Evolutionary conservation across 2,329 filamentous ascomycete genomes (phyloP).

Genomic region (Cladophialophora bantiana): DNA sequence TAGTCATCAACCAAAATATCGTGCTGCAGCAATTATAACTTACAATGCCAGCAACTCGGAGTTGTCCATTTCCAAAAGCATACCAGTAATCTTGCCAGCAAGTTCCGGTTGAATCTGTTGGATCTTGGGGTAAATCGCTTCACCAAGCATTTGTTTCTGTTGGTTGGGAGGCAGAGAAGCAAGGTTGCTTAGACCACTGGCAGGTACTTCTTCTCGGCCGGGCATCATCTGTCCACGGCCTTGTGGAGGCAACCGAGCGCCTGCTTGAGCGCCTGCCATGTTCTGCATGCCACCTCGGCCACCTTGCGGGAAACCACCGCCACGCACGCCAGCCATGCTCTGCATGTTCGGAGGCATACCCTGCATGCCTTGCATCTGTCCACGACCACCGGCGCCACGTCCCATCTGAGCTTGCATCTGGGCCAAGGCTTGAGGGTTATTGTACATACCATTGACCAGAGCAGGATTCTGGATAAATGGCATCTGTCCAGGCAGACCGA

Average conservation of each 20-base stretch:
- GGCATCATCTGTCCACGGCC: slow-evolving; percentile 47
- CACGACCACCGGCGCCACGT: slow-evolving; percentile 73
- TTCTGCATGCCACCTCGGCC: slow-evolving; percentile 52
- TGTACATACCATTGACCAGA: slow-evolving; percentile 77
- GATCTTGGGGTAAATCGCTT: slow-evolving; percentile 99
- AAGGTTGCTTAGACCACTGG: slow-evolving; percentile 60
- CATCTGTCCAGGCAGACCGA: slow-evolving; percentile 77
- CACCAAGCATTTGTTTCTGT: slow-evolving; percentile 98
- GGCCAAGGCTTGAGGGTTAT: slow-evolving; percentile 39
- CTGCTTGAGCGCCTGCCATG: slow-evolving; percentile 49
- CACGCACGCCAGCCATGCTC: slow-evolving; percentile 55
- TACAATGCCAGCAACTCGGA: slow-evolving; percentile 91
- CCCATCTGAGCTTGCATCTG: slow-evolving; percentile 78
- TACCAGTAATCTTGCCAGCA: slow-evolving; percentile 98
- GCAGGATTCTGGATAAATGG: slow-evolving; percentile 68
- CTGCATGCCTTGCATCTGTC: slow-evolving; percentile 71
- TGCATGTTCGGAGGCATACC: slow-evolving; percentile 77
- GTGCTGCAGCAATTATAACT: slow-evolving; percentile 60
- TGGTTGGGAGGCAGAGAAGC: slow-evolving; percentile 68
- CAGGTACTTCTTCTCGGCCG: slow-evolving; percentile 46
- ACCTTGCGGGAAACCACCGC: slow-evolving; percentile 54
- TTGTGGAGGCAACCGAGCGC: slow-evolving; percentile 47
- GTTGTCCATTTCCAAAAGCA: slow-evolving; percentile 99
- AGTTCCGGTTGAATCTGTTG: slow-evolving; percentile 91
- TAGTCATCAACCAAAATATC: slow-evolving; percentile 37